These are phyloP conservation scores for Inosperma sp. DNA, from an alignment of 768 basidiomycete species.

Conservation along the genomic window DNA sequence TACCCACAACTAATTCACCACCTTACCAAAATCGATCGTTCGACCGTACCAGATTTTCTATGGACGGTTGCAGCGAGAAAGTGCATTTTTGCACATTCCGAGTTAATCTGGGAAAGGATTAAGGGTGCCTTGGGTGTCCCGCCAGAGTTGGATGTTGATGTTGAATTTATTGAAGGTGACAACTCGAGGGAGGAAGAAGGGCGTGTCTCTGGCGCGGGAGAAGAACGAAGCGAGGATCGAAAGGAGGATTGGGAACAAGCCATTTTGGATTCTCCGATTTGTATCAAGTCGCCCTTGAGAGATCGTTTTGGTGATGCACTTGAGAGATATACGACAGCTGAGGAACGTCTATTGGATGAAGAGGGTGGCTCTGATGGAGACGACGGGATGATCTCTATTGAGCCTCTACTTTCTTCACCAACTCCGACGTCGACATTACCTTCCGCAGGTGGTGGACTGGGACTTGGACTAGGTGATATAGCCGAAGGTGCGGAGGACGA, in stretches of 20 bases:
- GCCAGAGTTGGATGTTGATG: slow-evolving; percentile 71
- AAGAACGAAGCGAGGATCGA: too few relatives aligned
- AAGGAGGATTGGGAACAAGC: slow-evolving; percentile 45
- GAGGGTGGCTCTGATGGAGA: too few relatives aligned
- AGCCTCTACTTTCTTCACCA: slow-evolving; percentile 47
- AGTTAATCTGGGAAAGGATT: slow-evolving; percentile 88
- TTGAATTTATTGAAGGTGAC: slow-evolving; percentile 30
- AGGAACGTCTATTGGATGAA: too few relatives aligned
- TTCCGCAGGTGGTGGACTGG: slow-evolving; percentile 27
- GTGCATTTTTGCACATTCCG: slow-evolving; percentile 72
- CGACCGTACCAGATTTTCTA: slow-evolving; percentile 57
- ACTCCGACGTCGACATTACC: slow-evolving; percentile 33
- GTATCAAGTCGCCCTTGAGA: not conserved
- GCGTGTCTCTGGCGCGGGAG: slow-evolving; percentile 25
- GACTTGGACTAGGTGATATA: slow-evolving; percentile 50
- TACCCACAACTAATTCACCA: slow-evolving; percentile 66
- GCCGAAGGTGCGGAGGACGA: slow-evolving; percentile 62
- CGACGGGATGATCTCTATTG: slow-evolving; percentile 34
- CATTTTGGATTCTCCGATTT: slow-evolving; percentile 40
- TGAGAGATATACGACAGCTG: too few relatives aligned
- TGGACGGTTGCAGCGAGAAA: slow-evolving; percentile 74
- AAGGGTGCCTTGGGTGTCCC: slow-evolving; percentile 87
- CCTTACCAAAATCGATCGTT: slow-evolving; percentile 60
- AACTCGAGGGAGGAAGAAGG: slow-evolving; percentile 35
- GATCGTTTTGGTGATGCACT: too few relatives aligned